These are phyloP conservation scores for Termitomyces sp. DNA, from an alignment of 768 basidiomycete species.

Conservation along the genomic window DNA sequence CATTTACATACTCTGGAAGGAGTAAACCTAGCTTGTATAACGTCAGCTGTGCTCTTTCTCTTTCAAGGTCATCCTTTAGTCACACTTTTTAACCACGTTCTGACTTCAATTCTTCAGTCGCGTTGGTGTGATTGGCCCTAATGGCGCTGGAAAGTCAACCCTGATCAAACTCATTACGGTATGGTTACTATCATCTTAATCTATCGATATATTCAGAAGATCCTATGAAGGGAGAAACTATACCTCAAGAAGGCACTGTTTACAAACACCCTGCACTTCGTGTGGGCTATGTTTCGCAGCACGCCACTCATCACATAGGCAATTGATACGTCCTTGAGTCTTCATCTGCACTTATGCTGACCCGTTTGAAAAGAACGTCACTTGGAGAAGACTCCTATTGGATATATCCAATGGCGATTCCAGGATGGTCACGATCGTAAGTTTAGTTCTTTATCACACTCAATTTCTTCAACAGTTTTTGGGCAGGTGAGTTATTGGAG, in stretches of 20 bases:
- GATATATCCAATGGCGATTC: constrained; percentile 99
- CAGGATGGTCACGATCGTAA: constrained; percentile 96
- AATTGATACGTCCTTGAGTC: constrained; percentile 6
- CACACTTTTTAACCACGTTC: constrained; percentile 13
- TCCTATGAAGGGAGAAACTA: constrained; percentile 71
- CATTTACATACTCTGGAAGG: constrained; percentile 91
- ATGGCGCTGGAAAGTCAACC: constrained; percentile 96
- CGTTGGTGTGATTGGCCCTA: constrained; percentile 88
- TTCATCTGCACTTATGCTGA: constrained; percentile 8
- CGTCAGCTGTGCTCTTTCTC: constrained; percentile 89
- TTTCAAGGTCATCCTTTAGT: constrained; percentile 64
- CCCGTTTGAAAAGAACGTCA: constrained; percentile 62
- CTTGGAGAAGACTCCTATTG: constrained; percentile 93
- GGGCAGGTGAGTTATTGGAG: constrained; percentile 79
- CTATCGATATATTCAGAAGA: constrained; percentile 3
- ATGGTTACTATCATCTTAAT: constrained; percentile 19
- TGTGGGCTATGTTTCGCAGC: constrained; percentile 96
- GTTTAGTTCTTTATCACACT: constrained; percentile 21
- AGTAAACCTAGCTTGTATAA: constrained; percentile 75
- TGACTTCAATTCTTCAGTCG: constrained; percentile 51
- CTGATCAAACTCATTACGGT: constrained; percentile 92
- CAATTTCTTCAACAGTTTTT: not conserved
- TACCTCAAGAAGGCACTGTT: constrained; percentile 86
- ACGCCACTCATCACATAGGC: constrained; percentile 96
- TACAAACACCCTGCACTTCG: constrained; percentile 94